phyloP scores from a whole-genome alignment of 2,329 filamentous ascomycete species.

The Periconia digitata region DNA sequence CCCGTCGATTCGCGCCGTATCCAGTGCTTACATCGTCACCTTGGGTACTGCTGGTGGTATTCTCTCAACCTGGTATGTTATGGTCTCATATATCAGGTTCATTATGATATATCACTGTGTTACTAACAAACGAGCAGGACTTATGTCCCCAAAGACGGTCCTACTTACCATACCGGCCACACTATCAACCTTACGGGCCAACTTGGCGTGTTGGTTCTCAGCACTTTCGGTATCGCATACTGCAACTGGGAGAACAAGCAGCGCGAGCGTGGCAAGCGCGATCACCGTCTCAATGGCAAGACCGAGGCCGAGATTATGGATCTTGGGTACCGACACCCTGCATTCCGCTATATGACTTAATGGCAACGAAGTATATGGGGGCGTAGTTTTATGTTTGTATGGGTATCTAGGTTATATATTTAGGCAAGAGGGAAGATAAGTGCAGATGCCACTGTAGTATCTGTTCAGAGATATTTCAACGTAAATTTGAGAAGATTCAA shows the following conservation, averaged over 20 bases:
- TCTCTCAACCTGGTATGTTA: slow-evolving; percentile 56
- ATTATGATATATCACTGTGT: neutral
- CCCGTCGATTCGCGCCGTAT: slow-evolving; percentile 58
- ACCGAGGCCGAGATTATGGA: slow-evolving; percentile 50
- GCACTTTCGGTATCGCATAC: slow-evolving; percentile 54
- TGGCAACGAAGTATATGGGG: neutral
- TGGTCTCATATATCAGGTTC: neutral
- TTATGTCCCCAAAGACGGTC: slow-evolving; percentile 58
- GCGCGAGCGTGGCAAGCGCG: slow-evolving; percentile 27
- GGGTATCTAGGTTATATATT: no score
- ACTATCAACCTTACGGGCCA: slow-evolving; percentile 61
- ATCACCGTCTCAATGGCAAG: slow-evolving; percentile 48
- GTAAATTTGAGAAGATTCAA: no score
- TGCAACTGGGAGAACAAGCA: slow-evolving; percentile 57
- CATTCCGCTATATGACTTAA: slow-evolving; percentile 58
- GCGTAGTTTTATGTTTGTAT: neutral
- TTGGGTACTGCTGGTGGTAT: slow-evolving; percentile 63
- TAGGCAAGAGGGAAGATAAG: no score
- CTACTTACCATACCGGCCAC: slow-evolving; percentile 73
- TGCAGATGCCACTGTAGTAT: no score
- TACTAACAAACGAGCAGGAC: slow-evolving; percentile 63
- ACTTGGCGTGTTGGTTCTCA: slow-evolving; percentile 47
- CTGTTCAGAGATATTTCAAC: no score
- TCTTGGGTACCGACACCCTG: slow-evolving; percentile 57
- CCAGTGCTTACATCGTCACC: slow-evolving; percentile 65